Conservation (phyloP, 257 asterid genomes). For the Solanum chiquidenum region DNA sequence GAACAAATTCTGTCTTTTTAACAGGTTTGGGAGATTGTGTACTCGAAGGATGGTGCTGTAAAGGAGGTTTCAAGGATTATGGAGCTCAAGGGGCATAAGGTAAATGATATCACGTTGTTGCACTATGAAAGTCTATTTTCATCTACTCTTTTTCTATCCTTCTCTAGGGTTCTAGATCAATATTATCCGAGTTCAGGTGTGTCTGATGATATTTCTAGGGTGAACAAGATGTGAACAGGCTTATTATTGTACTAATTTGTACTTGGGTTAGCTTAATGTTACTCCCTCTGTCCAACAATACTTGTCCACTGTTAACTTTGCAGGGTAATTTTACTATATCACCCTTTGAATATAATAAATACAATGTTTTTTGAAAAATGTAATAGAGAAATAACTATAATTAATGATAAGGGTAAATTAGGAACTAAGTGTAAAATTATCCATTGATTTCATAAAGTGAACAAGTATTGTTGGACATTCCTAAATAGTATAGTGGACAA, state of each 20-base stretch:
- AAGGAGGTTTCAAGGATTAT: conserved; percentile 81
- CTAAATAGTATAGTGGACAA: no score
- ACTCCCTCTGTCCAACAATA: no score
- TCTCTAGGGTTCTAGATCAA: neutral
- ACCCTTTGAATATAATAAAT: no score
- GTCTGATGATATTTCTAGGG: neutral
- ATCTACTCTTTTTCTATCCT: neutral
- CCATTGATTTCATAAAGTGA: no score
- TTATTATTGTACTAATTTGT: neutral
- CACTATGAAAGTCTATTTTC: neutral
- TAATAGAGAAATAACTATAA: no score
- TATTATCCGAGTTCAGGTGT: neutral
- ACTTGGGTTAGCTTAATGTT: neutral
- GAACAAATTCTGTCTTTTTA: neutral
- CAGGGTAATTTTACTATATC: no score
- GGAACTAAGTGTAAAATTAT: no score
- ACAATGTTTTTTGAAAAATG: no score
- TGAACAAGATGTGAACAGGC: neutral
- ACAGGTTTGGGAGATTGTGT: conserved; percentile 95
- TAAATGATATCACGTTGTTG: conserved; percentile 10
- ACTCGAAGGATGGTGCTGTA: conserved; percentile 84
- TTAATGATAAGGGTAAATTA: no score
- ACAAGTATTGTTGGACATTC: no score
- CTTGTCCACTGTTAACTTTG: no score
- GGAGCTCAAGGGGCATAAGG: conserved; percentile 99